Evolutionary conservation across 1,284 basidiomycete genomes (phyloP).

Genomic region (Malassezia globosa): DNA sequence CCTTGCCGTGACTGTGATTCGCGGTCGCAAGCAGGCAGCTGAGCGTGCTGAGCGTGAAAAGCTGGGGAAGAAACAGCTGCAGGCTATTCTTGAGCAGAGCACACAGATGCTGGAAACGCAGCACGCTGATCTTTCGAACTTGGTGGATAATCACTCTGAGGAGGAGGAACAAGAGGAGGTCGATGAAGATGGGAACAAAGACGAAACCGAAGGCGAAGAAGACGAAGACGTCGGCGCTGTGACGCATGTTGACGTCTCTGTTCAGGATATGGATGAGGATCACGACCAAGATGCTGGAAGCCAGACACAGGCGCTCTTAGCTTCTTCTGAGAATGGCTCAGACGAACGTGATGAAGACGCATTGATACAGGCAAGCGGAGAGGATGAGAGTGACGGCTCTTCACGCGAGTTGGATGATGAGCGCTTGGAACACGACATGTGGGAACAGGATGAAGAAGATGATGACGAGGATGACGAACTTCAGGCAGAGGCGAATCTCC

Average conservation of each 20-base stretch:
- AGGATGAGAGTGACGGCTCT: slow-evolving; percentile 18
- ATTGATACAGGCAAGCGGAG: too few species aligned
- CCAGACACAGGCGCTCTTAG: slow-evolving; percentile 51
- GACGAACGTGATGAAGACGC: slow-evolving; percentile 2
- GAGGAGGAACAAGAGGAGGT: slow-evolving; percentile 16
- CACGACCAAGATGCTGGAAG: slow-evolving; percentile 50
- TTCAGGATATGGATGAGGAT: slow-evolving; percentile 48
- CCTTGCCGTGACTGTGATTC: slow-evolving; percentile 72
- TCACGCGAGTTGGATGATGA: slow-evolving; percentile 1
- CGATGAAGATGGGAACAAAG: slow-evolving; percentile 28
- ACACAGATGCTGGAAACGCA: slow-evolving; percentile 72
- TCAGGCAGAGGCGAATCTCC: slow-evolving; percentile 51
- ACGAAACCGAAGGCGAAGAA: slow-evolving; percentile 19
- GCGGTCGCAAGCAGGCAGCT: slow-evolving; percentile 57
- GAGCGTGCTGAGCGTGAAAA: slow-evolving; percentile 59
- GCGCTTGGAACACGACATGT: slow-evolving; percentile 42
- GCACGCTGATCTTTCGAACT: slow-evolving; percentile 27
- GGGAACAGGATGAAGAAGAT: slow-evolving; percentile 48
- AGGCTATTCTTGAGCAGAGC: slow-evolving; percentile 79
- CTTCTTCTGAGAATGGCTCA: slow-evolving; percentile 48
- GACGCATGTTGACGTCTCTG: slow-evolving; percentile 31
- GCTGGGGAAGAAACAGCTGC: slow-evolving; percentile 68
- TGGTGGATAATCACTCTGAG: not conserved
- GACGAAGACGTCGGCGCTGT: slow-evolving; percentile 30
- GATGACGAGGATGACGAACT: slow-evolving; percentile 53